A percentile compares a stretch with the other conserved stretches of the same genome.
These are phyloP conservation scores for Penicillium capsulatum DNA, from an alignment of 2,329 filamentous ascomycete genomes.

Conservation along the genomic window DNA sequence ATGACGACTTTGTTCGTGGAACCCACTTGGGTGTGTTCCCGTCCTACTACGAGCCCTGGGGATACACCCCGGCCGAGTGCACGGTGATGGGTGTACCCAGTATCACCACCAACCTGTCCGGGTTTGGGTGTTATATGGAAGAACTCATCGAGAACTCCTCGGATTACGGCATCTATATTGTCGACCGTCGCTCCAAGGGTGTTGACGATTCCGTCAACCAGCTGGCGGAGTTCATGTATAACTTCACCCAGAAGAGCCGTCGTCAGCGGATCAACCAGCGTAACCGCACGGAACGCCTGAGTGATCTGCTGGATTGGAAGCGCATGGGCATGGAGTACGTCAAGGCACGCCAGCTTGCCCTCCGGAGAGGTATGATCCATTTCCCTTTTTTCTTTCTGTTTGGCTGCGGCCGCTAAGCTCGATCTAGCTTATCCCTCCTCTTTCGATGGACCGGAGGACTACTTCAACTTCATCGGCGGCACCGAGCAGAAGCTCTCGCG, in stretches of 20 bases:
- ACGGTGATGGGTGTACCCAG: conserved; percentile 98
- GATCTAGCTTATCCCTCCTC: conserved; percentile 73
- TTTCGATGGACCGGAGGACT: conserved; percentile 71
- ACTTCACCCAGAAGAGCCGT: conserved; percentile 88
- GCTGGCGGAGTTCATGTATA: conserved; percentile 85
- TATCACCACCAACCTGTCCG: conserved; percentile 96
- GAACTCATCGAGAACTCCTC: conserved; percentile 96
- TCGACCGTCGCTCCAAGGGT: conserved; percentile 90
- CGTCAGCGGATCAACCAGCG: conserved; percentile 98
- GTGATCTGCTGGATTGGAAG: conserved; percentile 97
- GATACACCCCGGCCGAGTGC: conserved; percentile 96
- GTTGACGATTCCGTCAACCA: conserved; percentile 98
- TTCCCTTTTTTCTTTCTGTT: background rate
- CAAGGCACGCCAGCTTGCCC: conserved; percentile 88
- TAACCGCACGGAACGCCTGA: conserved; percentile 90
- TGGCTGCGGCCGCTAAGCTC: conserved; percentile 13
- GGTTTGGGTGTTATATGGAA: conserved; percentile 99
- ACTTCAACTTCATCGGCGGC: conserved; percentile 85
- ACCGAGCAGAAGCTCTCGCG: conserved; percentile 93
- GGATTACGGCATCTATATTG: conserved; percentile 98
- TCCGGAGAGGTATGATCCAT: conserved; percentile 59
- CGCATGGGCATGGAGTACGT: conserved; percentile 99
- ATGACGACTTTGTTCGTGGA: conserved; percentile 96
- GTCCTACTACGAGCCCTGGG: conserved; percentile 99
- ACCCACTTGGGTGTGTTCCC: conserved; percentile 94